Base-by-base conservation (phyloP, 2,329 filamentous ascomycete species). In the Sordariomycetes sp. region DNA sequence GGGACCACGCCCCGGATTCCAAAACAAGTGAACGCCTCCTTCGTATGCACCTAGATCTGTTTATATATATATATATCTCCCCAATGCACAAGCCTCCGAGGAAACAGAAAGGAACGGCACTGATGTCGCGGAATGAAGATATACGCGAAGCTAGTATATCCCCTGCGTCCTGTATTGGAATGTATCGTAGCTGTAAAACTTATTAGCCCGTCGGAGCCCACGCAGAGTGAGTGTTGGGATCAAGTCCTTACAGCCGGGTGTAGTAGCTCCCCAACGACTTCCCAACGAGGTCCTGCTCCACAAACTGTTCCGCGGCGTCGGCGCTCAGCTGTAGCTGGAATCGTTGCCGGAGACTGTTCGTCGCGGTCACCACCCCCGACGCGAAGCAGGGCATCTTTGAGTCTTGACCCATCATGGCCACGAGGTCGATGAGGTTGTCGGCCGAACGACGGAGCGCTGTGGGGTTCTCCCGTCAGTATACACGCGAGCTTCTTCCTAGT, bases 261-360 rank as follows among this genome's bases (percentile, higher is more conserved):
- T 92, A 93, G 73, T 94, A 94, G 71, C 89, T 93, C 62, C 89
- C 89, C 64, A 89, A 80, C 62, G 88, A 90, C 79, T 94, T 94
- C 62, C 77, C 84, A 64, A 94, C 81, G 66, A 94, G 73, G 68
- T 92, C 89, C 40, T 79, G 86, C 68, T 94, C 89, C 20, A 94
- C 89, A 74, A 89, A 93, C 51, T 80, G 80, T 70, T 91, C 87
- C 4, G 89, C 89, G 68, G 92, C 89, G 62, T 92, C 87, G 57
- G 87, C 87, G 65, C 88, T 92, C 63, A 93, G 79, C 69, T 94
- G 89, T 60, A 93, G 75, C 75, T 92, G 89, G 69, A 94, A 91
- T 34, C 89, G 79, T 64, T 88, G 86, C 37, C 88, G 76, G 61
- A 94, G 73, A 52, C 82, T 83, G 59, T 79, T 80, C 7, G 87